Conservation (phyloP, 768 basidiomycete species). For the Boletus sp. region DNA sequence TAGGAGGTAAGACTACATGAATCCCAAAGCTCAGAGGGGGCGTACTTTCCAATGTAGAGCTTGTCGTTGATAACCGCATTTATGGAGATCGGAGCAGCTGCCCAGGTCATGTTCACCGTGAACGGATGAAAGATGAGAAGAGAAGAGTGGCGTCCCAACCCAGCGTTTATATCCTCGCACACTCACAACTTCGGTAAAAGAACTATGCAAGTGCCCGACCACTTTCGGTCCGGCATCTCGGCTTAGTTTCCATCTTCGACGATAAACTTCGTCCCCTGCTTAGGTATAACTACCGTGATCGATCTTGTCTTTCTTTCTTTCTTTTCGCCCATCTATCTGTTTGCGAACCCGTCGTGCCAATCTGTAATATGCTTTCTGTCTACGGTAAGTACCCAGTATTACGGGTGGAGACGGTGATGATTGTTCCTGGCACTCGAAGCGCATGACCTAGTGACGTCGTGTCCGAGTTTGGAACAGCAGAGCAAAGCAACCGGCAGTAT, state of each 20-base stretch:
- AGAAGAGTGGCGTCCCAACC: conserved; percentile 8
- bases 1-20: not conserved
- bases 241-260: conserved; percentile 9
- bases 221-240: conserved; percentile 21
- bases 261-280: not conserved
- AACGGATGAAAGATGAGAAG: not conserved
- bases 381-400: no score
- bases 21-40: not conserved
- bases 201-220: not conserved
- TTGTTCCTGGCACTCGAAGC: no score
- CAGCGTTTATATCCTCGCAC: conserved; percentile 18
- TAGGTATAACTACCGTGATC: no score
- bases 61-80: conserved; percentile 30
- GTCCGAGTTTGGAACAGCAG: not conserved
- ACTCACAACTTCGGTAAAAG: conserved; percentile 1
- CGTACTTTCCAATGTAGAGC: conserved; percentile 39
- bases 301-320: no score
- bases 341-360: no score
- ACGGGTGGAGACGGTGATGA: no score
- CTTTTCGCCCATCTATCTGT: no score
- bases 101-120: conserved; percentile 27
- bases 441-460: no score
- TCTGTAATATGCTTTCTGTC: no score
- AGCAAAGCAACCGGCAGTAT: not conserved
- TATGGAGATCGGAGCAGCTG: conserved; percentile 26